Conservation (phyloP, 257 asterid genomes). For the Coffea eugenioides region DNA sequence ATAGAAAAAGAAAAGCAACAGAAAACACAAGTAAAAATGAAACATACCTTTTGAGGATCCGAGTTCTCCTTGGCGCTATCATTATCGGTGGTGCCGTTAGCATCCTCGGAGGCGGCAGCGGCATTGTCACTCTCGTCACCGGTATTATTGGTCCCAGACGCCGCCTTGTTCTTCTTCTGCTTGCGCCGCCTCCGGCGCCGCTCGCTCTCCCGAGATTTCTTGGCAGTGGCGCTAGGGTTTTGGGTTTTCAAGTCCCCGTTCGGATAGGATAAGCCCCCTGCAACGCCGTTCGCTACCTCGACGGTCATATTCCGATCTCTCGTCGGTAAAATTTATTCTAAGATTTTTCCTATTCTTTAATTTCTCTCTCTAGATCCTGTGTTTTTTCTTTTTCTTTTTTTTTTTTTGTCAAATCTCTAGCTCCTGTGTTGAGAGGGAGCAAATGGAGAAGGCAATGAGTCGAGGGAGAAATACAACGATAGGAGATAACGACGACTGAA, state of each 20-base stretch:
- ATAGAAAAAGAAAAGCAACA: background rate
- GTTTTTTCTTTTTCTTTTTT: no score
- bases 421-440: no score
- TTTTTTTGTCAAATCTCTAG: background rate
- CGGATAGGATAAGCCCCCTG: conserved; percentile 17
- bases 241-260: conserved; percentile 48
- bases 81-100: conserved; percentile 35
- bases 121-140: conserved; percentile 57
- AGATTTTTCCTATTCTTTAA: background rate
- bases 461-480: no score
- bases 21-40: background rate
- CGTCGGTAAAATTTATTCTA: background rate
- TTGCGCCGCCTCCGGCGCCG: conserved; percentile 91
- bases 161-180: conserved; percentile 76
- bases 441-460: no score
- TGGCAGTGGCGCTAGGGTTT: conserved; percentile 37
- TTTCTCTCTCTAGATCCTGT: background rate
- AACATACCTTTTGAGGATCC: conserved; percentile 63
- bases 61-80: conserved; percentile 65
- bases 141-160: conserved; percentile 28
- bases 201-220: conserved; percentile 67
- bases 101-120: conserved; percentile 47
- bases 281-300: conserved; percentile 21
- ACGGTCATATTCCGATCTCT: conserved; percentile 20
- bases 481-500: background rate